A percentile compares a stretch with the other conserved stretches of the same genome.
Conservation (phyloP, 2,329 filamentous ascomycete genomes). For the Trichoderma oligosporum region DNA sequence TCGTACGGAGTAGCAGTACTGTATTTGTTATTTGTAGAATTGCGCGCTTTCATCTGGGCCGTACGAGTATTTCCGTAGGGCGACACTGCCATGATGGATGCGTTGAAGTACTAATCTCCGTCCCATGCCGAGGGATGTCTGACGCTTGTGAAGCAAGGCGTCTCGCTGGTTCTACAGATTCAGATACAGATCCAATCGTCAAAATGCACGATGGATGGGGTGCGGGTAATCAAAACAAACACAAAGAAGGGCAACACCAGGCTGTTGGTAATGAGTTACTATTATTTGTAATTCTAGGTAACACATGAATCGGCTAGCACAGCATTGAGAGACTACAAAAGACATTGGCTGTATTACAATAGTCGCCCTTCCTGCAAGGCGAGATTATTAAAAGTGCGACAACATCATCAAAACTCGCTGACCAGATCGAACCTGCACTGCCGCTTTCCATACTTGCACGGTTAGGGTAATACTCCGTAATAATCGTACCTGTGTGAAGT, state of each 20-base stretch:
- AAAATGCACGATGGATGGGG: background rate
- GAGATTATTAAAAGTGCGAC: background rate
- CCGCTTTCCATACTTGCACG: background rate
- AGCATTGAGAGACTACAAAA: background rate
- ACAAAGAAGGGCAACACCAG: background rate
- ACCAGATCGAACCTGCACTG: background rate
- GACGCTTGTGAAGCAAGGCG: conserved; percentile 4
- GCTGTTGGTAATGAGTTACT: background rate
- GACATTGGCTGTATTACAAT: background rate
- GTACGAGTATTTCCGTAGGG: too few species aligned
- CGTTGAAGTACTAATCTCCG: background rate
- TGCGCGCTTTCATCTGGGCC: background rate
- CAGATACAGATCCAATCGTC: background rate
- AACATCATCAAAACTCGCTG: conserved; percentile 6
- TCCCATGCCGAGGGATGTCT: conserved; percentile 1
- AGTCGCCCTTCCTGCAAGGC: conserved; percentile 10
- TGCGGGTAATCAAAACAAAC: background rate
- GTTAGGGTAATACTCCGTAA: too few species aligned
- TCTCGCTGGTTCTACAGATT: background rate
- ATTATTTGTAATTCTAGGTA: background rate
- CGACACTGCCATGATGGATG: background rate
- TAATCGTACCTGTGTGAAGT: too few species aligned
- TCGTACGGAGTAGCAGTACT: too few species aligned
- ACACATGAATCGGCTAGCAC: conserved; percentile 1
- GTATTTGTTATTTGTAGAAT: too few species aligned